These are phyloP conservation scores for Thielaviopsis euricoi DNA, from an alignment of 2,329 filamentous ascomycete genomes.

Conservation along the genomic window DNA sequence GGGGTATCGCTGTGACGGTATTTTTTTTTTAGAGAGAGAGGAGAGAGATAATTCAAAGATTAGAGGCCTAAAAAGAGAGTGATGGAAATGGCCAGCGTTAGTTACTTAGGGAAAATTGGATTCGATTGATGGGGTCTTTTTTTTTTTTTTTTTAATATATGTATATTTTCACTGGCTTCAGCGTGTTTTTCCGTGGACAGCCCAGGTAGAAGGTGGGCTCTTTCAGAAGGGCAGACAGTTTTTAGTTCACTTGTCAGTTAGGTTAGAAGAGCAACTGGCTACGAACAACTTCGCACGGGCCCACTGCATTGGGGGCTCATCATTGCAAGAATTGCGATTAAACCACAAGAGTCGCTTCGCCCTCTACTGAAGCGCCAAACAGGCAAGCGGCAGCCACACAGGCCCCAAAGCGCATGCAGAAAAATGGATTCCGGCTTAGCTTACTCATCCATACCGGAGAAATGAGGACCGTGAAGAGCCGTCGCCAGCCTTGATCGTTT, in stretches of 20 bases:
- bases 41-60: constrained; percentile 6
- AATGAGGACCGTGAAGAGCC: constrained; percentile 12
- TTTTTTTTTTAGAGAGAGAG: constrained; percentile 2
- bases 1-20: constrained; percentile 6
- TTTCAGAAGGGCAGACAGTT: background rate
- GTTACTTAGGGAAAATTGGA: background rate
- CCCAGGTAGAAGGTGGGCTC: background rate
- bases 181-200: background rate
- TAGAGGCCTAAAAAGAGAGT: background rate
- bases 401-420: background rate
- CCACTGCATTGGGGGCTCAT: too few species aligned
- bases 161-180: background rate
- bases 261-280: background rate
- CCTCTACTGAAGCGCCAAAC: constrained; percentile 8
- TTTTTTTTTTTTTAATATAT: background rate
- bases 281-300: background rate
- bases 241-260: too few species aligned
- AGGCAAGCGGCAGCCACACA: constrained; percentile 8
- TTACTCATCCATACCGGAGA: constrained; percentile 10
- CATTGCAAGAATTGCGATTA: background rate
- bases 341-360: constrained; percentile 5
- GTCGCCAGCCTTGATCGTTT: constrained; percentile 8
- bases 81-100: background rate
- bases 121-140: constrained; percentile 8
- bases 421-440: background rate